phyloP scores from a whole-genome alignment of 1,284 basidiomycete species.

The Irpex rosettiformis region DNA sequence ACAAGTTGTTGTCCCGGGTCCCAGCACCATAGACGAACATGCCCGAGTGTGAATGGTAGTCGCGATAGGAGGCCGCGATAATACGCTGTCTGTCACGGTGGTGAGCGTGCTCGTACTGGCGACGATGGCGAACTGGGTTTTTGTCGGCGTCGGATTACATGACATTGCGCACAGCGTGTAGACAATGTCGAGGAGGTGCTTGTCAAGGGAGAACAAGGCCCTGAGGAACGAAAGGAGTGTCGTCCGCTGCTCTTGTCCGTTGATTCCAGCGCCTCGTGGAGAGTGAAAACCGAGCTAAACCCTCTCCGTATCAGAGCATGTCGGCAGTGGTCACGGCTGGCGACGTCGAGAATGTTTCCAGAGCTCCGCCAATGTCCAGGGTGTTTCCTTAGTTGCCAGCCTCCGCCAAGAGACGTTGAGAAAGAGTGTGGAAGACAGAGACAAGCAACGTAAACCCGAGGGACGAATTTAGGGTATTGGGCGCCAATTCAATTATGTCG shows the following conservation, averaged over 20 bases:
- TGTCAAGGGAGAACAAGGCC: neutral
- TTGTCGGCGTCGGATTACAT: slow-evolving; percentile 27
- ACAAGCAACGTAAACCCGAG: neutral
- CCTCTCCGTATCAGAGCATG: slow-evolving; percentile 7
- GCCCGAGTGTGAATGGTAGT: slow-evolving; percentile 16
- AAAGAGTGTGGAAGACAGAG: neutral
- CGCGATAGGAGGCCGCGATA: slow-evolving; percentile 20
- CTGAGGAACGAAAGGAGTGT: neutral
- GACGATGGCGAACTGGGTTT: slow-evolving; percentile 22
- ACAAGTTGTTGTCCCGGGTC: slow-evolving; percentile 8
- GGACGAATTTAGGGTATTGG: neutral
- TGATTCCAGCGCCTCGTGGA: slow-evolving; percentile 15
- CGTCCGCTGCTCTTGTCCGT: slow-evolving; percentile 8
- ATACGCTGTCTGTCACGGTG: slow-evolving; percentile 19
- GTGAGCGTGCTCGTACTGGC: slow-evolving; percentile 18
- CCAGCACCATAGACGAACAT: slow-evolving; percentile 13
- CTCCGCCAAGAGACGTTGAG: neutral
- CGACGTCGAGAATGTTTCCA: neutral
- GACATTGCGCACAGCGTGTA: slow-evolving; percentile 21
- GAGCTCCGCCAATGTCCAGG: neutral
- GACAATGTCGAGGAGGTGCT: neutral
- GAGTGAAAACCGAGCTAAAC: neutral
- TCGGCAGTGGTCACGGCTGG: neutral
- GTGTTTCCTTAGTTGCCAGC: neutral
- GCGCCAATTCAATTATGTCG: neutral